Conservation (phyloP, 2,329 filamentous ascomycete species). For the Aspergillus pseudoviridinutans region DNA sequence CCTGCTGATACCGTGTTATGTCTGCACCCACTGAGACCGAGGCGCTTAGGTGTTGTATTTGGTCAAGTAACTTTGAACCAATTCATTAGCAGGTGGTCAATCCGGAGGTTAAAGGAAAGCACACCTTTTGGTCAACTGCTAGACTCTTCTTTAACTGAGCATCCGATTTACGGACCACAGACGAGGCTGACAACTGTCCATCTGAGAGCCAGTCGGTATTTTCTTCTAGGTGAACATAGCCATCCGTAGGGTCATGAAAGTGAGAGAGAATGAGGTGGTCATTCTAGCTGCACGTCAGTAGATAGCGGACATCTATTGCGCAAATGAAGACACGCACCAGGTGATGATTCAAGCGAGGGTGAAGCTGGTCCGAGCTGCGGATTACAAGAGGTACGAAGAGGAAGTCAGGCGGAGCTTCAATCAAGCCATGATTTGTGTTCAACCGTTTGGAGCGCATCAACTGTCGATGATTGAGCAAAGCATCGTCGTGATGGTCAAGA, state of each 20-base stretch:
- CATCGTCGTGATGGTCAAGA: not conserved
- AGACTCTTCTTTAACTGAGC: conserved; percentile 15
- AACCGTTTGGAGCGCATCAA: conserved; percentile 76
- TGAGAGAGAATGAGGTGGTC: conserved; percentile 88
- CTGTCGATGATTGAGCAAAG: conserved; percentile 43
- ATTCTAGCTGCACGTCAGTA: conserved; percentile 45
- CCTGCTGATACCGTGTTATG: conserved; percentile 77
- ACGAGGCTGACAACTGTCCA: conserved; percentile 33
- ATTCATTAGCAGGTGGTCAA: conserved; percentile 2
- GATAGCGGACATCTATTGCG: not conserved
- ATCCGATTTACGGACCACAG: conserved; percentile 31
- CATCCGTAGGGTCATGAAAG: conserved; percentile 69
- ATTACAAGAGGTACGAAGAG: conserved; percentile 71
- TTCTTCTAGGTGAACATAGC: conserved; percentile 71
- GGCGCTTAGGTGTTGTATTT: conserved; percentile 56
- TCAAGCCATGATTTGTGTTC: conserved; percentile 69
- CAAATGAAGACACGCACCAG: conserved; percentile 29
- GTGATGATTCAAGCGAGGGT: conserved; percentile 37
- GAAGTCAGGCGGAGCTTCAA: conserved; percentile 72
- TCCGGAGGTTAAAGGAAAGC: not conserved
- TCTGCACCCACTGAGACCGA: conserved; percentile 67
- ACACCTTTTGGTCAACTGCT: conserved; percentile 23
- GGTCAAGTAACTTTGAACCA: conserved; percentile 45
- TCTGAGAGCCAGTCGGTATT: conserved; percentile 38
- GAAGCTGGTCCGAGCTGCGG: conserved; percentile 29